phyloP scores from a whole-genome alignment of 331 rosid genomes.

The Malus hybrid region DNA sequence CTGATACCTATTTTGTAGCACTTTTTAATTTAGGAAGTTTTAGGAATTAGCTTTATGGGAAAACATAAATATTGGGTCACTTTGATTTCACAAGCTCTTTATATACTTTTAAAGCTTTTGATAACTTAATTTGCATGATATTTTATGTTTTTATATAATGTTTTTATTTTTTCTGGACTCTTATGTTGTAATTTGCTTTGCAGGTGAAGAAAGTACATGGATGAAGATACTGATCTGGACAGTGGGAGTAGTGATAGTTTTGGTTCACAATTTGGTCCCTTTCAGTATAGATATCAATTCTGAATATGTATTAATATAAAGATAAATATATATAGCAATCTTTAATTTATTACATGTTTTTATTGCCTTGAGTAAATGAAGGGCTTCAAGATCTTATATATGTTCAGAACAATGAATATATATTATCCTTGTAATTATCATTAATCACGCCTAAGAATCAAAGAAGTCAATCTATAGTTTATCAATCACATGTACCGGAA shows the following conservation, averaged over 20 bases:
- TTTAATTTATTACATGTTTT: neutral
- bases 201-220: slow-evolving; percentile 52
- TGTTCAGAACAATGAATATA: neutral
- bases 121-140: no score
- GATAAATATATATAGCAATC: neutral
- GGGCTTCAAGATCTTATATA: neutral
- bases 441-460: neutral
- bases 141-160: neutral
- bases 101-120: no score
- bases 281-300: neutral
- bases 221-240: slow-evolving; percentile 20
- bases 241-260: neutral
- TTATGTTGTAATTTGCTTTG: neutral
- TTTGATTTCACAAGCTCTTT: no score
- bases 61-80: no score
- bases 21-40: no score
- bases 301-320: neutral
- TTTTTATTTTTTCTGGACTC: neutral
- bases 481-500: neutral
- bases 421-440: neutral
- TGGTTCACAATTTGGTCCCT: neutral
- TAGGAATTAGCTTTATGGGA: no score
- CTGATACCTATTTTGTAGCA: no score
- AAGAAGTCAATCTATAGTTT: neutral
- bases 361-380: neutral